Base-by-base conservation (phyloP, 352 stramenopile genomes). In the Peronospora destructor region DNA sequence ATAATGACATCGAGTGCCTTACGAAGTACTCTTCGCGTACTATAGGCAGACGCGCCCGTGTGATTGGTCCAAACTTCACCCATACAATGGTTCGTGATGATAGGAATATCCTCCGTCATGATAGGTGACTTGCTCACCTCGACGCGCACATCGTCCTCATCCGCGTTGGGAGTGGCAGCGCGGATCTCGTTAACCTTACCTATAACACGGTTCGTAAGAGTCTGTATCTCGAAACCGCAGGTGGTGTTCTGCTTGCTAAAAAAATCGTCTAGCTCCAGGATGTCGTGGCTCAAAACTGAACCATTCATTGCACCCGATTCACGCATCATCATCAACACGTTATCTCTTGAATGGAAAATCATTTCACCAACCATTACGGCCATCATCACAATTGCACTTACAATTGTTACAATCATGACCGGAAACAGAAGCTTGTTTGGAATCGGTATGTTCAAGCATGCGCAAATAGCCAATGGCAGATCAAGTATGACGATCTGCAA, bases 21-120 rank as follows among this genome's bases (percentile, higher is more conserved):
- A 6, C 61, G 57, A 9, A 70, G 35, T 29, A 64, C 2, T 35
- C 61, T 40, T 8, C 59, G 59, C 1, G 59, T 68, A 0, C 43
- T 19, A n/a, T 55, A 68, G 2, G 59, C 16, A 5, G 59, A 40
- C 1, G 2, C 36, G 7, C 12, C 3, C 8, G 55, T 68, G 30
- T 61, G 60, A 49, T 64, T 68, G 9, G 7, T 32, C 49, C 43
- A 61, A 21, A 68, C 71, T 25, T 71, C 38, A 4, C 59, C 59
- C 59, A 68, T 64, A 30, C 59, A 68, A 40, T 68, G 49, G 45
- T 68, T 68, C 6, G 59, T 68, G 4, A 68, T 45, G 0, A 38
- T 35, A 3, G 59, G 59, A 34, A 68, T 49, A 25, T 64, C 59
- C 0, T 56, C 33, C 5, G 23, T 56, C 14, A 68, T 52, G 32